Evolutionary conservation across 352 stramenopile genomes (phyloP).

Genomic region (Globisporangium uncinulatum): DNA sequence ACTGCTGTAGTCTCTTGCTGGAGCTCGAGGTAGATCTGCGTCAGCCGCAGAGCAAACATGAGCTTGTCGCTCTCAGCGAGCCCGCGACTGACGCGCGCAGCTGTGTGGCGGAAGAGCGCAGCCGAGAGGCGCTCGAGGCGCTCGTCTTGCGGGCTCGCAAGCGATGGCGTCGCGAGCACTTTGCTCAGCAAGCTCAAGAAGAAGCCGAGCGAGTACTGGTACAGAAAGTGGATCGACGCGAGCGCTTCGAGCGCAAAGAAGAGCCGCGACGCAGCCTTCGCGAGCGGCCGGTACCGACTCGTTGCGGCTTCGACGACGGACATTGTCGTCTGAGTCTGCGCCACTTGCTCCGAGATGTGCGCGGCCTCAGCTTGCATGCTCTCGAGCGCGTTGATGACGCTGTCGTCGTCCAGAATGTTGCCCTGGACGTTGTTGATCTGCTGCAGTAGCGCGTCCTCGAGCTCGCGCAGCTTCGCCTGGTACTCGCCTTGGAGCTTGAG

Average conservation of each 20-base stretch:
- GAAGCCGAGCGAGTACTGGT: slow-evolving; percentile 98
- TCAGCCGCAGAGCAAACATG: slow-evolving; percentile 96
- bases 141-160: slow-evolving; percentile 13
- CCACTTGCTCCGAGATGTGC: slow-evolving; percentile 92
- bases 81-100: slow-evolving; percentile 90
- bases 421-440: slow-evolving; percentile 98
- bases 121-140: slow-evolving; percentile 67
- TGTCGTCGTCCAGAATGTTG: slow-evolving; percentile 99
- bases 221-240: slow-evolving; percentile 96
- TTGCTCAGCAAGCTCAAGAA: slow-evolving; percentile 95
- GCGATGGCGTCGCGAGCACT: slow-evolving; percentile 69
- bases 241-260: slow-evolving; percentile 94
- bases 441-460: slow-evolving; percentile 98
- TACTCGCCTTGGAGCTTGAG: slow-evolving; percentile 98
- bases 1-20: slow-evolving; percentile 28
- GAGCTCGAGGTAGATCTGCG: slow-evolving; percentile 88
- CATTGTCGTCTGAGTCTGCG: slow-evolving; percentile 81
- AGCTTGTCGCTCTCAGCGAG: slow-evolving; percentile 97
- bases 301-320: slow-evolving; percentile 86
- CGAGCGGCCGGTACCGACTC: slow-evolving; percentile 94
- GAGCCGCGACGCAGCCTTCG: slow-evolving; percentile 77
- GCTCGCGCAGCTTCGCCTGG: slow-evolving; percentile 93
- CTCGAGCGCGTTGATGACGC: slow-evolving; percentile 98
- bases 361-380: slow-evolving; percentile 97
- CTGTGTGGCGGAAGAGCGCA: slow-evolving; percentile 91